A percentile compares a stretch with the other conserved stretches of the same genome.
phyloP scores from a whole-genome alignment of 202 grass and related monocot genomes.

The Dendrocalamus latiflorus region DNA sequence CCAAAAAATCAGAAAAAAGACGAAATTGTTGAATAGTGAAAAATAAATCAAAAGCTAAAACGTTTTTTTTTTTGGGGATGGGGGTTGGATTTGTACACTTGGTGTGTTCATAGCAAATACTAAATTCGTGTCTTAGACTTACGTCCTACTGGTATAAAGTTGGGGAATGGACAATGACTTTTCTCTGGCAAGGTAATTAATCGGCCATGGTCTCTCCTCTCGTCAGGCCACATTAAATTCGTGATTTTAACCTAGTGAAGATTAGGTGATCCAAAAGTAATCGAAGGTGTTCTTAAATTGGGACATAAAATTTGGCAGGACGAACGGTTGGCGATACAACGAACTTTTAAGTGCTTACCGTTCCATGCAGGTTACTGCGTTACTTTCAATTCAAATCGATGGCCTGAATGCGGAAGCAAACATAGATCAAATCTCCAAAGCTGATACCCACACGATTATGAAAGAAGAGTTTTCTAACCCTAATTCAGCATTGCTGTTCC shows the following conservation, averaged over 20 bases:
- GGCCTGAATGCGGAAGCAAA: neutral
- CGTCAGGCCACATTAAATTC: constrained; percentile 2
- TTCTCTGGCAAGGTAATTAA: neutral
- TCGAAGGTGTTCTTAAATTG: neutral
- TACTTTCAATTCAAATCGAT: neutral
- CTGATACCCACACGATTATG: neutral
- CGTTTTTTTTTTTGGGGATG: neutral
- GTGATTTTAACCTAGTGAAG: neutral
- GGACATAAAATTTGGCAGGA: neutral
- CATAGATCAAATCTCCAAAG: neutral
- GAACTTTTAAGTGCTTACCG: neutral
- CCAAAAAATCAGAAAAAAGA: no score
- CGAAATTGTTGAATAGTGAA: no score
- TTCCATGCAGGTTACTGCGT: neutral
- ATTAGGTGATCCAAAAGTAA: constrained; percentile 17
- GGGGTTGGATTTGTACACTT: neutral
- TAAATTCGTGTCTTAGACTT: neutral
- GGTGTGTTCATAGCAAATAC: neutral
- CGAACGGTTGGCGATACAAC: neutral
- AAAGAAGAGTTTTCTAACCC: neutral
- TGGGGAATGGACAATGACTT: neutral
- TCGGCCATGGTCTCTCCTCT: constrained; percentile 1
- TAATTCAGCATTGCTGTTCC: neutral
- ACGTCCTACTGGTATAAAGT: neutral
- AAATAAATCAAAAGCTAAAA: no score